These are phyloP conservation scores for Pleurotus citrinopileatus DNA, from an alignment of 768 basidiomycete species.

Conservation along the genomic window DNA sequence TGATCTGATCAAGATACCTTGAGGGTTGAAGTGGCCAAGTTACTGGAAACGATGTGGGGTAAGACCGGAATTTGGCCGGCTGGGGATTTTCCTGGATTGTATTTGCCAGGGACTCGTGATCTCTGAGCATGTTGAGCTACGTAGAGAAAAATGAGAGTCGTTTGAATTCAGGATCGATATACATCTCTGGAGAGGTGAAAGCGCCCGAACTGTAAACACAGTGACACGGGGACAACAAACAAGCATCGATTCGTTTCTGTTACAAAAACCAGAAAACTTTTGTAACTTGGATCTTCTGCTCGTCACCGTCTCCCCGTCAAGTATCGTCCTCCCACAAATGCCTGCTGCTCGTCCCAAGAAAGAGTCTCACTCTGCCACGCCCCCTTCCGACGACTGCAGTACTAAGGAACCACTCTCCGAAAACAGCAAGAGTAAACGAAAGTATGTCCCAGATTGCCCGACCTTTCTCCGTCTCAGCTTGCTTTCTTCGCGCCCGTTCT, in stretches of 20 bases:
- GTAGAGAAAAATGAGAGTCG: slow-evolving; percentile 27
- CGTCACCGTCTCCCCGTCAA: slow-evolving; percentile 26
- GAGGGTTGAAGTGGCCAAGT: slow-evolving; percentile 28
- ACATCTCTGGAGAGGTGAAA: slow-evolving; percentile 34
- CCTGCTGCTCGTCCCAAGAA: slow-evolving; percentile 67
- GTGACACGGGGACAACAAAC: slow-evolving; percentile 42
- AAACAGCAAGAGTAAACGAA: slow-evolving; percentile 77
- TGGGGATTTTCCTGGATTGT: slow-evolving; percentile 27
- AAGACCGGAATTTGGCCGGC: slow-evolving; percentile 42
- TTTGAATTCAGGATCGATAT: slow-evolving; percentile 35
- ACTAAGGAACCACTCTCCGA: slow-evolving; percentile 56
- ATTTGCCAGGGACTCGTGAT: slow-evolving; percentile 36
- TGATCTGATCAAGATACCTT: slow-evolving; percentile 36
- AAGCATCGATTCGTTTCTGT: slow-evolving; percentile 16
- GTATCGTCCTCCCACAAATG: slow-evolving; percentile 42
- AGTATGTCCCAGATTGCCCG: slow-evolving; percentile 59
- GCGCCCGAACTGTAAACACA: slow-evolving; percentile 37
- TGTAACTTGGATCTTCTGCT: slow-evolving; percentile 17
- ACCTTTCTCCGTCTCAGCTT: slow-evolving; percentile 52
- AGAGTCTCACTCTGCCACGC: slow-evolving; percentile 57
- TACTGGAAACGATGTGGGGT: slow-evolving; percentile 24
- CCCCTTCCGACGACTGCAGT: slow-evolving; percentile 61
- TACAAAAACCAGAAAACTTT: slow-evolving; percentile 18
- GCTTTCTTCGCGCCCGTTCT: slow-evolving; percentile 37
- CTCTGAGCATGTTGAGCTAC: slow-evolving; percentile 28